Base-by-base conservation (phyloP, 169 alveolate species). In the Amoebophrya sp. region DNA sequence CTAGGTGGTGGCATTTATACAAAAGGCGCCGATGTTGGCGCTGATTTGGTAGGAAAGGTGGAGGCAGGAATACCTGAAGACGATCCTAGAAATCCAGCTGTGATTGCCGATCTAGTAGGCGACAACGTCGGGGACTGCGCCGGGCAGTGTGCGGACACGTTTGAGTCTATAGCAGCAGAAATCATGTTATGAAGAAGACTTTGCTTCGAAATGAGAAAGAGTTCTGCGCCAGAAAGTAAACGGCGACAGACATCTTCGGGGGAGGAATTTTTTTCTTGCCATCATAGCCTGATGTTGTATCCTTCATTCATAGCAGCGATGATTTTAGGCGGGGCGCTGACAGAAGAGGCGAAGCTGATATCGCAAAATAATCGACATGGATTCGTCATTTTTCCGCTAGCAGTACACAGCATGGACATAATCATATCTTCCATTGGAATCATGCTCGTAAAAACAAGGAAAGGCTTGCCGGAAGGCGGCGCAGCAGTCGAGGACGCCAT, bases 61-160 rank as follows among this genome's bases (percentile, higher is more conserved):
- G 98, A 97, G 92, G 92, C 93, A 41, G 97, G 95, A 41, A 97
- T 96, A 41, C 98, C 98, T 29, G 98, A 97, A 92, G 98, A 97
- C 93, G 98, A 97, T 92, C 97, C 97, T 0, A 95, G 98, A 77
- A 97, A 97, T 90, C 98, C 98, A 40, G 98, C 98, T 40, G 97
- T 96, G n/a, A 95, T 97, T 47, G 98, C 98, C 41, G 98, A 97
- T 92, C 90, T 96, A 90, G 98, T 97, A 26, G 98, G 98, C 38
- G 98, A 97, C 95, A 96, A 97, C 94, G 98, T 97, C 90, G 98
- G 98, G 77, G 98, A 97, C 93, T 96, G 97, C 93, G 98, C 98
- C 54, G 98, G 98, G 24, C 96, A 96, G 93, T 95, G 97, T 92
- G 98, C 98, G 38, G 98, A 97, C 93, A 89, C 96, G 90, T 97